Base-by-base conservation (phyloP, 257 asterid species). In the Primulina eburnea region DNA sequence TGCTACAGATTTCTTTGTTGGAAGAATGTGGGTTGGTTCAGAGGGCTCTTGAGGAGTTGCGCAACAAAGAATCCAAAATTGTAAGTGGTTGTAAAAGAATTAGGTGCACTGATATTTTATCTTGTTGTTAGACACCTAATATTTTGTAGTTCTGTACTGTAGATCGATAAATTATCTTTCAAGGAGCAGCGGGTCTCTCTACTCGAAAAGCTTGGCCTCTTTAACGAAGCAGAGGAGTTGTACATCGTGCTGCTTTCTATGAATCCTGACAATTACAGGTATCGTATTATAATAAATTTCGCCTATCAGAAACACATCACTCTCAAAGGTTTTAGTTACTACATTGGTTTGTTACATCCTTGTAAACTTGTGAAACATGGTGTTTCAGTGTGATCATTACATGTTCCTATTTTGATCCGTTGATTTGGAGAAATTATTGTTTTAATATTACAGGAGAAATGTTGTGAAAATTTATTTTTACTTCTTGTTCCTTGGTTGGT, bases 261-360 rank as follows among this genome's bases (percentile, higher is more conserved):
- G 96, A 94, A 94, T 83, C 95, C 99, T 56, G 97, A 94, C 82
- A 91, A 94, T 81, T 94, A 94, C 80, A 81, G 97, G 97, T 91
- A 78, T 70, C 57, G 57, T 24, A 38, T 53, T 68, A 6, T 58
- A 62, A 65, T 55, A 69, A 60, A 14, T 35, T 58, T 65, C 11
- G 65, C 26, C 21, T 38, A 69, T 43, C n/a, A 43, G 53, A 43
- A 43, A 43, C 53, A 2, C n/a, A 12, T 12, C 53, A 43, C n/a
- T 43, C 6, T 43, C 17, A 10, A 43, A 12, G 6, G 53, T 43
- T 43, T 43, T 43, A 43, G 6, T 43, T 0, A 43, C n/a, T 43
- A 0, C 53, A 12, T 4, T 43, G 53, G 53, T 43, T 43, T 43
- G 50, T 38, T 43, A 43, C 53, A 43, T 43, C n/a, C 17, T 43